Evolutionary conservation across 1,284 basidiomycete species (phyloP).

Genomic region (Ceratobasidium sp.): DNA sequence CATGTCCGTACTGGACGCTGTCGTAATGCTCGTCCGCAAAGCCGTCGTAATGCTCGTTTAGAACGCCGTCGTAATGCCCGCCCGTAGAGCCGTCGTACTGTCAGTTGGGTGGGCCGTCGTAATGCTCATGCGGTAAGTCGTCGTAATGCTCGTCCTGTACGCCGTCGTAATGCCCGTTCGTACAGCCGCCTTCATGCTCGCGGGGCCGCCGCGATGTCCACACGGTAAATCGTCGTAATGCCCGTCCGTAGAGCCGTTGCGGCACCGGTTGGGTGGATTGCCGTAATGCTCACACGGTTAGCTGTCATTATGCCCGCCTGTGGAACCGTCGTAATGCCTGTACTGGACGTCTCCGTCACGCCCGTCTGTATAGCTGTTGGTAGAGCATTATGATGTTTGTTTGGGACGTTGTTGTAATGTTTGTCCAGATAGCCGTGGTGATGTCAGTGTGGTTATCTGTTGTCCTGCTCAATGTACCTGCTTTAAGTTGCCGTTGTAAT

Average conservation of each 20-base stretch:
- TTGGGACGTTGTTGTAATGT: not conserved
- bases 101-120: not conserved
- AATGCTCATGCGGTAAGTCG: not conserved
- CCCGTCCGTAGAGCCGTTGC: not conserved
- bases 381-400: not conserved
- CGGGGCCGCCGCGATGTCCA: not conserved
- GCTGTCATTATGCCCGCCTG: not conserved
- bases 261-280: not conserved
- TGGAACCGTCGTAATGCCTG: not conserved
- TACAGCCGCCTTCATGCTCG: too few relatives aligned
- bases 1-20: too few relatives aligned
- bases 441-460: not conserved
- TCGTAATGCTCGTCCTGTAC: not conserved
- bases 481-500: slow-evolving; percentile 7
- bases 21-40: not conserved
- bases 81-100: not conserved
- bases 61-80: not conserved
- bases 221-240: not conserved
- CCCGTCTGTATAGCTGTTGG: too few relatives aligned
- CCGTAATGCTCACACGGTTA: not conserved
- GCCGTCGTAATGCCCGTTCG: not conserved
- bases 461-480: too few relatives aligned
- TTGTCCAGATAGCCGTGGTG: not conserved
- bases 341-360: too few relatives aligned
- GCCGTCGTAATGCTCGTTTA: slow-evolving; percentile 13